A percentile compares a stretch with the other conserved stretches of the same genome.
phyloP scores from a whole-genome alignment of 148 eudicot genomes.

The Spergularia marina region DNA sequence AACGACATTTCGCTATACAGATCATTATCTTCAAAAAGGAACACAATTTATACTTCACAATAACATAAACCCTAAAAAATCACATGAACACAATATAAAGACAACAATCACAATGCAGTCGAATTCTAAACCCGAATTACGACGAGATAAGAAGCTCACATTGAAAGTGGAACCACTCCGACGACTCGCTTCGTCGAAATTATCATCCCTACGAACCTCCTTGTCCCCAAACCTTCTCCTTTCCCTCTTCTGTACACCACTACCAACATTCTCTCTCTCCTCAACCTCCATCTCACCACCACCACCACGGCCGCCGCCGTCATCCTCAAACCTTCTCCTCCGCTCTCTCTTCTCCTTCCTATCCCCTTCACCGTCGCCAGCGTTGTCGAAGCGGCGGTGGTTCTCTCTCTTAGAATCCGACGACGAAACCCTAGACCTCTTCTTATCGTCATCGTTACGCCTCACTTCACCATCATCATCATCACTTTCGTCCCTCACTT shows the following conservation, averaged over 20 bases:
- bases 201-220: conserved; percentile 22
- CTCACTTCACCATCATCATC: conserved; percentile 16
- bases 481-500: conserved; percentile 42
- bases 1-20: no score
- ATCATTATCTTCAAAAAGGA: no score
- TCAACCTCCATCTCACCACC: conserved; percentile 29
- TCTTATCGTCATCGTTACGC: conserved; percentile 28
- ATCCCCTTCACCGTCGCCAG: conserved; percentile 27
- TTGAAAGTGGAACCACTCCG: conserved; percentile 42
- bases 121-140: not conserved
- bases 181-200: conserved; percentile 3
- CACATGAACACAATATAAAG: not conserved
- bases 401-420: conserved; percentile 32
- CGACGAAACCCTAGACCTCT: conserved; percentile 16
- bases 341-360: conserved; percentile 23
- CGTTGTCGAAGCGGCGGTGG: conserved; percentile 12
- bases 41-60: no score
- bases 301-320: not conserved
- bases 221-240: conserved; percentile 28
- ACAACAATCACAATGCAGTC: not conserved
- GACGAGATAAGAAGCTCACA: conserved; percentile 42
- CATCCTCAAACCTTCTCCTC: conserved; percentile 41
- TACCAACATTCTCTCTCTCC: conserved; percentile 11
- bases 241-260: conserved; percentile 22
- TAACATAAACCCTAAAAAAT: not conserved